These are phyloP conservation scores for Pharnaceum exiguum DNA, from an alignment of 148 eudicot genomes.

Conservation along the genomic window DNA sequence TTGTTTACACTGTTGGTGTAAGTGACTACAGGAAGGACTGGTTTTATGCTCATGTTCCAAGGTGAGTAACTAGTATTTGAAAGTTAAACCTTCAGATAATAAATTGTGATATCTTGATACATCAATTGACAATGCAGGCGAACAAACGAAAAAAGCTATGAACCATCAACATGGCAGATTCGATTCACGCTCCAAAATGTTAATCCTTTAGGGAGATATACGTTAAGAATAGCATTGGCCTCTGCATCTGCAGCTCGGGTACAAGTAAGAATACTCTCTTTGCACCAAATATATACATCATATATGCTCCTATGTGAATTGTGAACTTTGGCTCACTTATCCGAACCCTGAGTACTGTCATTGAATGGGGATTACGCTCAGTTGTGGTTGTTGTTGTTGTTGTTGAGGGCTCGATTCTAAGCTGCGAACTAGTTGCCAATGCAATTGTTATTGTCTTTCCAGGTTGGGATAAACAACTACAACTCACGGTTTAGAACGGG, in stretches of 20 bases:
- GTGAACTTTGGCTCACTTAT: too few species aligned
- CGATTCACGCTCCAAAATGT: slow-evolving; percentile 26
- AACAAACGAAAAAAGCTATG: slow-evolving; percentile 1
- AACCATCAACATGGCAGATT: slow-evolving; percentile 54
- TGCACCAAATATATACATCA: background rate
- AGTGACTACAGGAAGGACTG: slow-evolving; percentile 51
- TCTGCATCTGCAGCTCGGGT: slow-evolving; percentile 34
- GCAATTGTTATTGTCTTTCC: background rate
- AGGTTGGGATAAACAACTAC: slow-evolving; percentile 28
- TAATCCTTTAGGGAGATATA: slow-evolving; percentile 21
- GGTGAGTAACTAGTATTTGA: too few species aligned
- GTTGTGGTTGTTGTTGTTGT: too few species aligned
- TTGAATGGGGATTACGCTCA: too few species aligned
- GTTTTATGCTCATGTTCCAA: slow-evolving; percentile 57
- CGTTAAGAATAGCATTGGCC: slow-evolving; percentile 48
- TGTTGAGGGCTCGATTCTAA: too few species aligned
- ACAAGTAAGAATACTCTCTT: slow-evolving; percentile 23
- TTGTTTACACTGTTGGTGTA: slow-evolving; percentile 44
- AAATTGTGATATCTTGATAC: background rate
- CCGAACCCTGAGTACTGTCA: too few species aligned
- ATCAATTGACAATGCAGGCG: slow-evolving; percentile 35
- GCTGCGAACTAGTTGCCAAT: background rate
- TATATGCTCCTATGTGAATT: background rate
- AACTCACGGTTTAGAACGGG: background rate
- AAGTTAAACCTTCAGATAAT: too few species aligned